Evolutionary conservation across 1,139 yeast species (phyloP).

Genomic region (Candida glucosophila): DNA sequence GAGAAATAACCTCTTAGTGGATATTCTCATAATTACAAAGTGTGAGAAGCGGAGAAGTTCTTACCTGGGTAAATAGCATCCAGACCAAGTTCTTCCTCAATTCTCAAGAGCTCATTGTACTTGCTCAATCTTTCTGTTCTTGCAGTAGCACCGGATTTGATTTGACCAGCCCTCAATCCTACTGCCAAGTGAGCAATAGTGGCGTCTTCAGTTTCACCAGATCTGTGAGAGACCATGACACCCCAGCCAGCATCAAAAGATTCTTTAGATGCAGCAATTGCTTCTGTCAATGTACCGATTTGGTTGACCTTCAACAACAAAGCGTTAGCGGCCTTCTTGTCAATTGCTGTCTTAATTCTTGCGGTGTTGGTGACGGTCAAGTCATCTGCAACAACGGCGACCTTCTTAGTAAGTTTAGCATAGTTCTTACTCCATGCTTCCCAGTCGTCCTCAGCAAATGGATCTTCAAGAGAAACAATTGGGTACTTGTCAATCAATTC

Average conservation of each 20-base stretch:
- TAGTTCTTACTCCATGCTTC: constrained; percentile 80
- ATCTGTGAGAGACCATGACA: constrained; percentile 91
- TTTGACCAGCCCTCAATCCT: constrained; percentile 90
- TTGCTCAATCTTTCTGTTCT: constrained; percentile 96
- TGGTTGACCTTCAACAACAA: constrained; percentile 88
- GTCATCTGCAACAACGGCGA: constrained; percentile 88
- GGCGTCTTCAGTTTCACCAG: constrained; percentile 95
- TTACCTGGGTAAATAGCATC: constrained; percentile 85
- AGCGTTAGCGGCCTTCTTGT: constrained; percentile 82
- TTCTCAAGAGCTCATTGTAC: constrained; percentile 86
- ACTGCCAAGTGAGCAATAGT: constrained; percentile 89
- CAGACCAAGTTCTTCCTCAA: constrained; percentile 89
- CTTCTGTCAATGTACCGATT: constrained; percentile 79
- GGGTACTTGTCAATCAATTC: constrained; percentile 74
- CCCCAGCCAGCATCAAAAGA: constrained; percentile 85
- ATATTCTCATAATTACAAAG: constrained; percentile 27
- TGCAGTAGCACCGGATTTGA: constrained; percentile 97
- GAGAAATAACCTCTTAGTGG: too few species aligned
- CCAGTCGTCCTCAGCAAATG: constrained; percentile 97
- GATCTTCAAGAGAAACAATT: constrained; percentile 89
- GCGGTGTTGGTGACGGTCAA: constrained; percentile 89
- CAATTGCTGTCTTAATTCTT: constrained; percentile 82
- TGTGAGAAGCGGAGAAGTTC: constrained; percentile 48
- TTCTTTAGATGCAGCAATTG: constrained; percentile 80
- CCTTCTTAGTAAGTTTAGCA: constrained; percentile 49